Base-by-base conservation (phyloP, 2,329 filamentous ascomycete genomes). In the Grosmannia huntii region DNA sequence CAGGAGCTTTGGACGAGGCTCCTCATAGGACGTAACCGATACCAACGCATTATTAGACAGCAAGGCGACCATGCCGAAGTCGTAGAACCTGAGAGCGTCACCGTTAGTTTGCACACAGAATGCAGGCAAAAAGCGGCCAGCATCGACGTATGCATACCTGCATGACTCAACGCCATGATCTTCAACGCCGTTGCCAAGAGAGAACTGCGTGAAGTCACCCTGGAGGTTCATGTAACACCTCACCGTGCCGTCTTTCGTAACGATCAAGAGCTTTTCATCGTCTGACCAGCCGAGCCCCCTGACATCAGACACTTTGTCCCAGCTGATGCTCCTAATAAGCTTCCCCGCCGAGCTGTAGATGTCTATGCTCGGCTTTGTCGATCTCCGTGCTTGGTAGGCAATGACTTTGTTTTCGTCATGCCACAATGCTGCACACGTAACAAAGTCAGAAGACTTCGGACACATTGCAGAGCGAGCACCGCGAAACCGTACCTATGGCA, bases 271-370 rank as follows among this genome's bases (percentile, higher is more conserved):
- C 68, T 88, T 87, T 76, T 99, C 94, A 63, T 96, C 90, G 67
- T 96, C 92, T 23, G 91, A 96, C 94, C 94, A 99, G 38, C 94
- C 94, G 23, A 99, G 78, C 2, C 89, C 90, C 70, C 86, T 87
- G 67, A 99, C 89, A 12, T 64, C 60, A 3, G 84, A 77, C 52
- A 89, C 89, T 72, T 91, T 89, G 66, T 97, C 92, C 91, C 92
- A 97, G 69, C 87, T 82, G 64, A 96, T 90, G 68, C 83, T 84
- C 66, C 86, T 85, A 62, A 99, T 86, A 59, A 90, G 82, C 75
- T 90, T 94, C 57, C 94, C 94, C 12, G 94, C 86, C 70, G 87
- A 92, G 68, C 89, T 96, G 76, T 96, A 96, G 57, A 99, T 84
- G 69, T 96, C 90, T 73, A 99, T 95, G 65, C 84, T 87, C 23